Evolutionary conservation across 768 basidiomycete species (phyloP).

Genomic region (Amanita brunnescens): DNA sequence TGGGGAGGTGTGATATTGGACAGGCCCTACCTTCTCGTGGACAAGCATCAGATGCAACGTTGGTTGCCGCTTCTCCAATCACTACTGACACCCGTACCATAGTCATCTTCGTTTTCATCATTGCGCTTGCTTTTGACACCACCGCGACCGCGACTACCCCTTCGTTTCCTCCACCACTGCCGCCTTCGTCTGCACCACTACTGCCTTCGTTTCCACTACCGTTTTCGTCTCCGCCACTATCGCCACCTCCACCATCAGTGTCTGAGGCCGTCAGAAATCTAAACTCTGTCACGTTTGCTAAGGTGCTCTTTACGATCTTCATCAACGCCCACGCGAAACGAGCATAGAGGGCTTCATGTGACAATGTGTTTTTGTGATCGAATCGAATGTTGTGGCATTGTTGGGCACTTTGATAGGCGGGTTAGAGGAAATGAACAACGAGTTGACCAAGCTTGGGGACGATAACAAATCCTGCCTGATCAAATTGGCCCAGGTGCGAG

Average conservation of each 20-base stretch:
- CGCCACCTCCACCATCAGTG: not conserved
- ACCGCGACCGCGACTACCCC: not conserved
- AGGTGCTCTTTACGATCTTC: constrained; percentile 2
- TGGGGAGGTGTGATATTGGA: not conserved
- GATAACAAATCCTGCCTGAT: constrained; percentile 10
- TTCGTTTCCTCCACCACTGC: not conserved
- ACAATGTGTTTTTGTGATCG: constrained; percentile 7
- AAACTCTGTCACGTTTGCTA: not conserved
- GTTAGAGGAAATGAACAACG: constrained; percentile 10
- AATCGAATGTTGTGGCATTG: constrained; percentile 9
- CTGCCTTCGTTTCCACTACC: not conserved
- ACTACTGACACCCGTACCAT: too few relatives aligned
- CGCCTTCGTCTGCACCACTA: not conserved
- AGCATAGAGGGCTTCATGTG: constrained; percentile 10
- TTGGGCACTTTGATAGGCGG: not conserved
- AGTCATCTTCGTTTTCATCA: too few relatives aligned
- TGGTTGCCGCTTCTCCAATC: too few relatives aligned
- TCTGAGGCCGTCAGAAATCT: not conserved
- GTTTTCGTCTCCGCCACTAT: not conserved
- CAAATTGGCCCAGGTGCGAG: constrained; percentile 9
- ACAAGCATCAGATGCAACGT: too few relatives aligned
- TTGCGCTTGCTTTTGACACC: too few relatives aligned
- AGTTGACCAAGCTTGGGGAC: constrained; percentile 11
- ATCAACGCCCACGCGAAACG: constrained; percentile 13
- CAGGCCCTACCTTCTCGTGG: not conserved